These are phyloP conservation scores for Gossypium gossypioides DNA, from an alignment of 441 rosid genomes.

Conservation along the genomic window DNA sequence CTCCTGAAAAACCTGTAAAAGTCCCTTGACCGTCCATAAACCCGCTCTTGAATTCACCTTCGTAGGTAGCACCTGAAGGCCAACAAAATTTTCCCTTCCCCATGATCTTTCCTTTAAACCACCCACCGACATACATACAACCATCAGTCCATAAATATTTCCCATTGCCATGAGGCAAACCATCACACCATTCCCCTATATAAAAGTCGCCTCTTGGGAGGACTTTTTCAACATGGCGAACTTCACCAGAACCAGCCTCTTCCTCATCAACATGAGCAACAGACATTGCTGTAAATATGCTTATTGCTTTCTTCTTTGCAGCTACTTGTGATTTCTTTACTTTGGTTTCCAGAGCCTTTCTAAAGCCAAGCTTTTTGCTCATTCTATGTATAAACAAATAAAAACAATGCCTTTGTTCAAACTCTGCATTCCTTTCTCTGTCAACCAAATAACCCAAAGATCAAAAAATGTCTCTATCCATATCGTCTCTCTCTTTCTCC, in stretches of 20 bases:
- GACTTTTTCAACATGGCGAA: conserved; percentile 43
- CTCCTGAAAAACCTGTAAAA: conserved; percentile 59
- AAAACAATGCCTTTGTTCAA: conserved; percentile 5
- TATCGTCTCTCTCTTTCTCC: not conserved
- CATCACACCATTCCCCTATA: conserved; percentile 61
- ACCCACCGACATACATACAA: conserved; percentile 86
- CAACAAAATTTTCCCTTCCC: conserved; percentile 90
- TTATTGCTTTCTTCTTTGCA: conserved; percentile 33
- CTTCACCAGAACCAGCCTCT: conserved; percentile 40
- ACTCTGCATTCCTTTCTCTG: conserved; percentile 4
- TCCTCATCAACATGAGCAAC: conserved; percentile 85
- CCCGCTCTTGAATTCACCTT: conserved; percentile 82
- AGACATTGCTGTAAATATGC: conserved; percentile 44
- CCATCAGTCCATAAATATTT: conserved; percentile 91
- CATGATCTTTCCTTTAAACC: conserved; percentile 67
- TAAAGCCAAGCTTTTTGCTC: conserved; percentile 47
- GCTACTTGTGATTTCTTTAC: conserved; percentile 39
- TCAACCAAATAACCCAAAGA: conserved; percentile 6
- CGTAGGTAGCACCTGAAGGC: conserved; percentile 92
- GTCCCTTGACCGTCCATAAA: conserved; percentile 93
- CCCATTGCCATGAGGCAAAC: conserved; percentile 73
- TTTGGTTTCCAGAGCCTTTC: conserved; percentile 50
- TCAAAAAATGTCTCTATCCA: not conserved
- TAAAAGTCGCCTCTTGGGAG: conserved; percentile 72
- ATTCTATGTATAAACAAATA: conserved; percentile 24